Base-by-base conservation (phyloP, 768 basidiomycete genomes). In the Psilocybe tampanensis region DNA sequence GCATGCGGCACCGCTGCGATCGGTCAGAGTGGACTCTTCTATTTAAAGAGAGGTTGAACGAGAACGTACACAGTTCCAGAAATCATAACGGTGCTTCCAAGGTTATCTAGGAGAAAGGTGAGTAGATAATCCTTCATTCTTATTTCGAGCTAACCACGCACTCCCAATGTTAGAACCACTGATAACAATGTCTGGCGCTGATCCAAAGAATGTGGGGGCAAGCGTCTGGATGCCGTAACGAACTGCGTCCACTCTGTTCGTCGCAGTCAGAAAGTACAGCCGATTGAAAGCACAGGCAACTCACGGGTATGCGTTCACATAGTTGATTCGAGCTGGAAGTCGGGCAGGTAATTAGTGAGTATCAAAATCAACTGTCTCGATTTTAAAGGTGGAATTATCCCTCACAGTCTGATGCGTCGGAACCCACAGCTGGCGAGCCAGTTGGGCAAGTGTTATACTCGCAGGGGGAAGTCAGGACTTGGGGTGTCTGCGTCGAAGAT, bases 151-250 rank as follows among this genome's bases (percentile, higher is more conserved):
- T 32, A 36, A 36, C 8, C 19, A 60, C 76, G 64, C 54, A 76
- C 77, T 73, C 51, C 78, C 77, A 18, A 78, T 71, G 60, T 82
- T 82, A 0, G 79, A 74, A 0, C 81, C 81, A 56, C 71, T 72
- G 23, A 83, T 72, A 8, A 80, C 73, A 26, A 84, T 67, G 52
- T 82, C 80, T 1, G 82, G 74, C 36, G 60, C 62, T 21, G 70
- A 57, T 12, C 68, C 67, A 56, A 77, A 80, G 61, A 78, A 74
- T 54, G 72, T 55, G 0, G 78, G 78, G 1, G 77, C 71, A 15
- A 80, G 65, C 0, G 76, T 79, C 56, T 81, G 72, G 24, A 84
- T 80, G 1, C 81, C 82, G 57, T 66, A 74, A 4, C 64, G 61
- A 1, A 69, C 70, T 15, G 73, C 64, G 54, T 76, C 74, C 8